Conservation (phyloP, 345 rosid species). For the Eutrema yunnanense region DNA sequence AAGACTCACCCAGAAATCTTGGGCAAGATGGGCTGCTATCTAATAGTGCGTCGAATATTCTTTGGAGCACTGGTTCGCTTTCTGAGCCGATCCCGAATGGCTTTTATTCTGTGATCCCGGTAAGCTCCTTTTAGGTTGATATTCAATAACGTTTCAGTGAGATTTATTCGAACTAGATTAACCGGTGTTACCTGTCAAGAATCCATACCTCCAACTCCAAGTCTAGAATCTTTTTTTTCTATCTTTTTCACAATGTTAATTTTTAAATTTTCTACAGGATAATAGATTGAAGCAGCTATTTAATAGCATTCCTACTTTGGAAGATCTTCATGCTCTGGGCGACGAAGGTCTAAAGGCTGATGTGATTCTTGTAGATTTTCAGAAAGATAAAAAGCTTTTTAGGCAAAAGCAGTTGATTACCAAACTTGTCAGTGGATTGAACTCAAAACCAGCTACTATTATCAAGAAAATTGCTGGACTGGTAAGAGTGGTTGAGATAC, state of each 20-base stretch:
- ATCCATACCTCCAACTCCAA: neutral
- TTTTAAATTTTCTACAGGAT: slow-evolving; percentile 42
- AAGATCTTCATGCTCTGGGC: slow-evolving; percentile 79
- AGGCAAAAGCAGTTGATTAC: slow-evolving; percentile 78
- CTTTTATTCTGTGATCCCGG: slow-evolving; percentile 78
- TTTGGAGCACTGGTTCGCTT: slow-evolving; percentile 87
- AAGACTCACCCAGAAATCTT: slow-evolving; percentile 54
- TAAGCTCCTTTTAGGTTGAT: slow-evolving; percentile 29
- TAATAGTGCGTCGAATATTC: slow-evolving; percentile 74
- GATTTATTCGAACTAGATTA: neutral
- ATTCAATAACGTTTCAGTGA: neutral
- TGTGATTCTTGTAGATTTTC: slow-evolving; percentile 74
- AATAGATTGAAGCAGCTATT: slow-evolving; percentile 74
- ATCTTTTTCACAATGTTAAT: neutral
- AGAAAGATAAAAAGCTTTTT: slow-evolving; percentile 81
- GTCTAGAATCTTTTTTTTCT: neutral
- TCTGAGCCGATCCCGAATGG: slow-evolving; percentile 84
- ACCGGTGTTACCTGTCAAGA: neutral
- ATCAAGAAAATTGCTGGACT: slow-evolving; percentile 91
- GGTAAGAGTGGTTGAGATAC: slow-evolving; percentile 43
- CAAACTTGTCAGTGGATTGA: slow-evolving; percentile 75
- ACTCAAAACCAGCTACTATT: slow-evolving; percentile 80
- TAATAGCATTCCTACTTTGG: slow-evolving; percentile 68
- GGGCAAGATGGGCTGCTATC: slow-evolving; percentile 60
- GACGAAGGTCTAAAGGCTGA: slow-evolving; percentile 71